A percentile compares a stretch with the other conserved stretches of the same genome.
Conservation (phyloP, 495 filamentous ascomycete genomes). For the Penicillium cosmopolitanum region DNA sequence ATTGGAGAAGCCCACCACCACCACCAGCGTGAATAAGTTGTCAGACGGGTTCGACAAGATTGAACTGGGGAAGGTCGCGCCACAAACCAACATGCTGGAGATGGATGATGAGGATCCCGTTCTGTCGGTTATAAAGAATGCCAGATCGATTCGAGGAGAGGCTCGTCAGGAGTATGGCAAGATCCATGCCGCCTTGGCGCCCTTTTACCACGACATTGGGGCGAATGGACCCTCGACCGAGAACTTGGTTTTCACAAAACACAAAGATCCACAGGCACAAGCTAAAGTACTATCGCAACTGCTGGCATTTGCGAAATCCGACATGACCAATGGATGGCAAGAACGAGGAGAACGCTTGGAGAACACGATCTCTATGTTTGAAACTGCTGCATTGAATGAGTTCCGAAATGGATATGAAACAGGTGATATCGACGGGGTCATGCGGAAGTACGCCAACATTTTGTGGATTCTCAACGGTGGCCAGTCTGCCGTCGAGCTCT, state of each 20-base stretch:
- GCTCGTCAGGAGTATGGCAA: constrained; percentile 90
- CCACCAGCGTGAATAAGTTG: constrained; percentile 37
- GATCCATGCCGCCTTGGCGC: constrained; percentile 83
- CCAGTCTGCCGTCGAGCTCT: constrained; percentile 74
- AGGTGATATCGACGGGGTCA: constrained; percentile 85
- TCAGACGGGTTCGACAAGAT: constrained; percentile 73
- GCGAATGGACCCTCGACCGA: constrained; percentile 74
- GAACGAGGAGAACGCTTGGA: constrained; percentile 70
- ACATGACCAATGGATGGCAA: constrained; percentile 73
- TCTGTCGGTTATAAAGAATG: constrained; percentile 66
- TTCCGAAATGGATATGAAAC: constrained; percentile 90
- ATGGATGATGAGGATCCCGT: constrained; percentile 46
- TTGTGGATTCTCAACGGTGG: constrained; percentile 83
- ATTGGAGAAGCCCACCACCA: constrained; percentile 20
- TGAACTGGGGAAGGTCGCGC: constrained; percentile 43
- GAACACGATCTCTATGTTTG: constrained; percentile 80
- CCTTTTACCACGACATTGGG: constrained; percentile 84
- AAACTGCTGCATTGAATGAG: constrained; percentile 85
- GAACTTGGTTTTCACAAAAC: constrained; percentile 81
- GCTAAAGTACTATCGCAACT: constrained; percentile 85
- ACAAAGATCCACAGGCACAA: constrained; percentile 84
- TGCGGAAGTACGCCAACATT: constrained; percentile 87
- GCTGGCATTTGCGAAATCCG: constrained; percentile 74
- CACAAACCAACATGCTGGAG: constrained; percentile 19
- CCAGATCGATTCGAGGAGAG: constrained; percentile 79